These are phyloP conservation scores for Babesia sp. DNA, from an alignment of 169 alveolate genomes.

Conservation along the genomic window DNA sequence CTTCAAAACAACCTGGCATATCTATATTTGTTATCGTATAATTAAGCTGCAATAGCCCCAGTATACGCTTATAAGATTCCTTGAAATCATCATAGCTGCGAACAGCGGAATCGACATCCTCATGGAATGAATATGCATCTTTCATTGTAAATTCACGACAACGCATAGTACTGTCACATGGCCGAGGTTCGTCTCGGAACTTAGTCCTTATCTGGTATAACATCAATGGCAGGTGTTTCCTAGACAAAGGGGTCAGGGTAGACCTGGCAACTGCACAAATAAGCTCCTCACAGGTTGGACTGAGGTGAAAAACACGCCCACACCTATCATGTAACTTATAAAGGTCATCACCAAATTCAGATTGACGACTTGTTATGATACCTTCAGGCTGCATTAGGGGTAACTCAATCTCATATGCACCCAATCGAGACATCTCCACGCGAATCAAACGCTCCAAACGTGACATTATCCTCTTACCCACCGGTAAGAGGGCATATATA, in stretches of 20 bases:
- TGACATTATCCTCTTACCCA: slow-evolving; percentile 38
- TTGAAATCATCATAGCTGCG: slow-evolving; percentile 13
- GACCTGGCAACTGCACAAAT: background rate
- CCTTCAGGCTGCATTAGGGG: slow-evolving; percentile 50
- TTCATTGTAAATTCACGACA: slow-evolving; percentile 59
- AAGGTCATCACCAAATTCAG: slow-evolving; percentile 38
- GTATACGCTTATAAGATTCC: slow-evolving; percentile 13
- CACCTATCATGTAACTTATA: slow-evolving; percentile 24
- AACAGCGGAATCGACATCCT: slow-evolving; percentile 18
- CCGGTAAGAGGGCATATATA: slow-evolving; percentile 35
- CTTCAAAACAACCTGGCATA: background rate
- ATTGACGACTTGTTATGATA: slow-evolving; percentile 2
- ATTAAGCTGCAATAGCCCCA: slow-evolving; percentile 3
- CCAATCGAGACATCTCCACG: slow-evolving; percentile 54
- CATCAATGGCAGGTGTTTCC: slow-evolving; percentile 23
- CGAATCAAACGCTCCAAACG: slow-evolving; percentile 43
- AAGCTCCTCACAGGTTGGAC: slow-evolving; percentile 65
- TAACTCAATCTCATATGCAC: slow-evolving; percentile 39
- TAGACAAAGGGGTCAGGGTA: slow-evolving; percentile 39
- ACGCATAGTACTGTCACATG: slow-evolving; percentile 25
- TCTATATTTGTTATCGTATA: background rate
- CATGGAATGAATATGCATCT: slow-evolving; percentile 64
- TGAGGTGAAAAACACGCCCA: slow-evolving; percentile 4
- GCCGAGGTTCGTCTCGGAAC: slow-evolving; percentile 66
- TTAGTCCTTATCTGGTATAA: slow-evolving; percentile 48